A percentile compares a stretch with the other conserved stretches of the same genome.
These are phyloP conservation scores for Penicillium sp. DNA, from an alignment of 2,329 filamentous ascomycete genomes.

Conservation along the genomic window DNA sequence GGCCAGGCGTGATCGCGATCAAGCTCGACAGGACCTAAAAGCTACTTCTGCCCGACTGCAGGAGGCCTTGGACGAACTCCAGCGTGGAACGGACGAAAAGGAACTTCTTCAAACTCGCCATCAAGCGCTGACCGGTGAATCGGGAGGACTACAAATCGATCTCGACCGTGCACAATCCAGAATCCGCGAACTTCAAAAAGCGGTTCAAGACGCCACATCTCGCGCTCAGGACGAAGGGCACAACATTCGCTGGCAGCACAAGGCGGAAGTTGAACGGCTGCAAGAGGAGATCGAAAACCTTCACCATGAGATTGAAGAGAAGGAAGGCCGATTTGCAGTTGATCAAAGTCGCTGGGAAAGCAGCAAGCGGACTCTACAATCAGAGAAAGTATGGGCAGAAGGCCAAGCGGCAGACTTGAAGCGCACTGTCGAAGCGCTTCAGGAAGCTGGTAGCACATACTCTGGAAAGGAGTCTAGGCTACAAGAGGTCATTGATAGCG, in stretches of 20 bases:
- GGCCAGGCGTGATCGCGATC: conserved; percentile 37
- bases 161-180: conserved; percentile 41
- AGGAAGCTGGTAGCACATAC: conserved; percentile 58
- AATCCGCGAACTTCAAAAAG: conserved; percentile 43
- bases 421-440: conserved; percentile 61
- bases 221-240: conserved; percentile 54
- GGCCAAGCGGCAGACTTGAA: conserved; percentile 60
- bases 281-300: conserved; percentile 52
- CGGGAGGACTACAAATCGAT: conserved; percentile 57
- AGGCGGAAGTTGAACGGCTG: conserved; percentile 48
- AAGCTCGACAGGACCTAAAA: conserved; percentile 40
- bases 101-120: conserved; percentile 60
- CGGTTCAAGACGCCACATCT: conserved; percentile 48
- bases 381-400: conserved; percentile 58
- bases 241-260: conserved; percentile 49
- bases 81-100: conserved; percentile 54
- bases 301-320: conserved; percentile 58
- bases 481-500: conserved; percentile 60
- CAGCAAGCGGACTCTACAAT: conserved; percentile 55
- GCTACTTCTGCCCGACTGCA: conserved; percentile 43
- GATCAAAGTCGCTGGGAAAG: conserved; percentile 66
- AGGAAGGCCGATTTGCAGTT: conserved; percentile 60
- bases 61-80: conserved; percentile 52
- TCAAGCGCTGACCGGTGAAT: conserved; percentile 58
- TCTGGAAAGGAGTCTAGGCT: conserved; percentile 60